Conservation (phyloP, 805 yeast genomes). For the Wickerhamiella kazuoi region DNA sequence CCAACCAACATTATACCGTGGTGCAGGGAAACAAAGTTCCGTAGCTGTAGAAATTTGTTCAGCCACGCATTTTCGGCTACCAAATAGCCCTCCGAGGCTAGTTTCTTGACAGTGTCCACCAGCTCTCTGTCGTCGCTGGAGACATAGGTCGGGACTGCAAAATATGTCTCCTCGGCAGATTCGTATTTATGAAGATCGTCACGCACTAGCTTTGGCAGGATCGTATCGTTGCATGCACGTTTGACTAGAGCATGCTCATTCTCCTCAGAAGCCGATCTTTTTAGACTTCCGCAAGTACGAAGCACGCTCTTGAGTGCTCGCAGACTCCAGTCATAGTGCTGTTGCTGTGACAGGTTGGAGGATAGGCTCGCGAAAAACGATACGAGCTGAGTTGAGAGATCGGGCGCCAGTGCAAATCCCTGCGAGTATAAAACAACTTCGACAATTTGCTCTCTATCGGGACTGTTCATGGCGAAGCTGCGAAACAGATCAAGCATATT, state of each 20-base stretch:
- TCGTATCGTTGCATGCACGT: conserved; percentile 37
- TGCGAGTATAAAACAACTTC: conserved; percentile 56
- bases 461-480: conserved; percentile 51
- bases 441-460: conserved; percentile 53
- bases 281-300: conserved; percentile 36
- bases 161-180: conserved; percentile 7
- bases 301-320: conserved; percentile 60
- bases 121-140: not conserved
- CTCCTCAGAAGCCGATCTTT: not conserved
- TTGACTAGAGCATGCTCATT: conserved; percentile 24
- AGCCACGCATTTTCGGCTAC: conserved; percentile 28
- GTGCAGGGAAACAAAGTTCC: conserved; percentile 40
- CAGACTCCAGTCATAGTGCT: conserved; percentile 81
- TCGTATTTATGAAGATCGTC: conserved; percentile 32
- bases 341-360: conserved; percentile 30
- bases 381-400: conserved; percentile 33
- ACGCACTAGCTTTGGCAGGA: conserved; percentile 48
- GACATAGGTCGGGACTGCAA: not conserved
- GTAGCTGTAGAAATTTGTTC: conserved; percentile 41
- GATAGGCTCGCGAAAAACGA: conserved; percentile 35
- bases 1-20: conserved; percentile 79
- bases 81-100: conserved; percentile 16
- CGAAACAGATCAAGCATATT: conserved; percentile 67
- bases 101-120: conserved; percentile 7
- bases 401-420: conserved; percentile 38